Evolutionary conservation across 1,284 basidiomycete genomes (phyloP).

Genomic region (Fomes fomentarius): DNA sequence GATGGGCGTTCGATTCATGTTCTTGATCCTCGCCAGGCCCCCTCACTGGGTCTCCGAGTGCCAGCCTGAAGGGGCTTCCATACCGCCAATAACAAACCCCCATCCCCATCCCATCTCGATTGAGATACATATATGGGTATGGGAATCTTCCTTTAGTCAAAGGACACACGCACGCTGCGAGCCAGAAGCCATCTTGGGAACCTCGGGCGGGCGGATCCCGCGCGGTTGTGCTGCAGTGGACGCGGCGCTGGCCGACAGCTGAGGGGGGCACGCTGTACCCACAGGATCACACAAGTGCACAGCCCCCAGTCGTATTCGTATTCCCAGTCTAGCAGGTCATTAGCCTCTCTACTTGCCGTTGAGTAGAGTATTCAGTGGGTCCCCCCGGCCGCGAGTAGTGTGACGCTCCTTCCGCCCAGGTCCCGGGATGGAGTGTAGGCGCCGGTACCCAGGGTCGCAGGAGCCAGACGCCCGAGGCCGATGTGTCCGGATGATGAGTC

Average conservation of each 20-base stretch:
- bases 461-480: neutral
- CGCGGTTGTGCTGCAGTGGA: neutral
- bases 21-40: no score
- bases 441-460: neutral
- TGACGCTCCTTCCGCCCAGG: neutral
- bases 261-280: conserved; percentile 10
- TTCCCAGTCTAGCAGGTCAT: neutral
- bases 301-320: neutral
- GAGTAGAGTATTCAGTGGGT: neutral
- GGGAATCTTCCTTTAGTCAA: neutral
- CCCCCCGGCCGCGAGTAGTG: neutral
- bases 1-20: no score
- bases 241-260: neutral
- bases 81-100: no score
- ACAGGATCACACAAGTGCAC: conserved; percentile 18
- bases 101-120: neutral
- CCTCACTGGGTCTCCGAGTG: no score
- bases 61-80: no score
- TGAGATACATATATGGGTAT: neutral
- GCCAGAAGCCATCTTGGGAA: neutral
- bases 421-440: neutral
- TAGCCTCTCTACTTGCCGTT: neutral
- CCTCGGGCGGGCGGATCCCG: conserved; percentile 5
- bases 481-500: neutral
- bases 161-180: neutral